Evolutionary conservation across 148 eudicot genomes (phyloP).

Genomic region (Camellia japonica): DNA sequence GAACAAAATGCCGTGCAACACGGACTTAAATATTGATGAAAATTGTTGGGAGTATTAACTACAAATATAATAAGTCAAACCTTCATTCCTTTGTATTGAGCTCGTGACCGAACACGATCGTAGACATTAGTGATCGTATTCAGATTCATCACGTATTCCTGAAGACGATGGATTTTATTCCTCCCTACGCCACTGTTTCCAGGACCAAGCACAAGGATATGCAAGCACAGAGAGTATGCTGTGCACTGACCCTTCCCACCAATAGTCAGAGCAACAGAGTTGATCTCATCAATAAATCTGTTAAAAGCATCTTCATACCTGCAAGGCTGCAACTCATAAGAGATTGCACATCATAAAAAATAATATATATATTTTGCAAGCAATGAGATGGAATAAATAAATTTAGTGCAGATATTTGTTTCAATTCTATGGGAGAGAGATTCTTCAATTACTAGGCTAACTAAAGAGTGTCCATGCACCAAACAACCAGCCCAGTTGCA

Average conservation of each 20-base stretch:
- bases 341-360: slow-evolving; percentile 4
- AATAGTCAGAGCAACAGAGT: slow-evolving; percentile 79
- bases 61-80: slow-evolving; percentile 27
- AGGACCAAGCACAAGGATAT: slow-evolving; percentile 91
- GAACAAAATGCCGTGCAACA: not conserved
- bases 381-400: slow-evolving; percentile 10
- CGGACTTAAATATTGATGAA: not conserved
- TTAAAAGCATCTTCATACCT: slow-evolving; percentile 91
- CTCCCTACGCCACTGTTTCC: slow-evolving; percentile 93
- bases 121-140: slow-evolving; percentile 84
- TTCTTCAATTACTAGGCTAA: not conserved
- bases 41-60: not conserved
- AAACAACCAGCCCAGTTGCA: slow-evolving; percentile 1
- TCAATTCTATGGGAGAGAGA: not conserved
- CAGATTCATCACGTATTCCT: slow-evolving; percentile 76
- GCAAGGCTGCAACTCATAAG: slow-evolving; percentile 44
- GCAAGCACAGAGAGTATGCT: slow-evolving; percentile 80
- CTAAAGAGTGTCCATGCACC: not conserved
- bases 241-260: slow-evolving; percentile 96
- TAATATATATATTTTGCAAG: not conserved
- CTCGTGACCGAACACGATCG: slow-evolving; percentile 82
- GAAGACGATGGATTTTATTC: slow-evolving; percentile 67
- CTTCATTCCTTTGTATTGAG: slow-evolving; percentile 94
- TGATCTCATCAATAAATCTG: slow-evolving; percentile 77
- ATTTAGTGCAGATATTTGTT: not conserved